Evolutionary conservation across 495 filamentous ascomycete species (phyloP), one percentile per base, ranked within the genome.

Genomic region (Tuber microsphaerosporum): DNA sequence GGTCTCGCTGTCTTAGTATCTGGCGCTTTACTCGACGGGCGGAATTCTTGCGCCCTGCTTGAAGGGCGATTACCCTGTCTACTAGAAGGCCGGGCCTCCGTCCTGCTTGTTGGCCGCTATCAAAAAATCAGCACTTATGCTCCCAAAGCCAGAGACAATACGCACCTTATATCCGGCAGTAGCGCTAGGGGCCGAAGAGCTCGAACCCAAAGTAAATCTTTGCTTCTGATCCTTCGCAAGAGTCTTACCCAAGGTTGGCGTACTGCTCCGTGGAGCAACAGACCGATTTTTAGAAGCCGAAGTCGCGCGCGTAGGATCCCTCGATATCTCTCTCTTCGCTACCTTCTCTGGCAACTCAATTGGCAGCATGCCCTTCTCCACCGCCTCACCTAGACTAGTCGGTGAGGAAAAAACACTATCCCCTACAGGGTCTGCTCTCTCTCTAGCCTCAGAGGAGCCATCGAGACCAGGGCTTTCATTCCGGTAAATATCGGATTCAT

Each of bases 401-500:
- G n/a, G 56, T 12, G 56, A 65, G 56, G 56, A 65, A 26, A 17
- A 17, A 65, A 19, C 26, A 17, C 26, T 34, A 34, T 34, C 56
- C 26, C 3, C 56, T 17, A 65, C 26, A 65, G 56, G 3, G n/a
- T 31, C n/a, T 31, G 12, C 26, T 17, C 56, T 8, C 44, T 79
- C 76, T 20, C 22, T 61, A 46, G 43, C 45, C n/a, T 34, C 65
- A 71, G 75, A 51, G n/a, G 71, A 48, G 19, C 42, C 48, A 74
- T 51, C 70, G n/a, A 69, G 76, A 31, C 42, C 43, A 61, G 70
- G 44, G 65, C 78, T 65, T 4, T 69, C 26, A 46, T 68, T 41
- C 37, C 74, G 34, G 26, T 42, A 76, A 46, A 44, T 42, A 71
- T 79, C 72, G 14, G 72, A 20, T 19, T 72, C 45, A 37, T 45